Evolutionary conservation across 306 rosid species (phyloP).

Genomic region (Dalbergia cochinchinensis): DNA sequence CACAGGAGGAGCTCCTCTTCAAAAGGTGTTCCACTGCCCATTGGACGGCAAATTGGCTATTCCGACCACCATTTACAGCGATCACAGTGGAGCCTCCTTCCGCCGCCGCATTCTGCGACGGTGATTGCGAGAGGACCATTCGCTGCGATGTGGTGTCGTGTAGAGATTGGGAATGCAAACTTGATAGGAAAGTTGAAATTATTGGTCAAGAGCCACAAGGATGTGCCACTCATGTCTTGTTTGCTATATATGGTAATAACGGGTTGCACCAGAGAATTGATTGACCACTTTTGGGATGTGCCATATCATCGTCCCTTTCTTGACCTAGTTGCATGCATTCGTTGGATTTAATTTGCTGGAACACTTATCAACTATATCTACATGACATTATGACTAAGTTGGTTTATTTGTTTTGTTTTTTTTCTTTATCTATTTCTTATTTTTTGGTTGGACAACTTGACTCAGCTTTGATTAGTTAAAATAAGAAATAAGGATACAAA

Average conservation of each 20-base stretch:
- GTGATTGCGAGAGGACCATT: not conserved
- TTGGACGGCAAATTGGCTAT: slow-evolving; percentile 70
- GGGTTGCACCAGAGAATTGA: not conserved
- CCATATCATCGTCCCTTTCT: too few species aligned
- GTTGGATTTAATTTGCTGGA: not conserved
- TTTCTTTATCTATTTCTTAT: too few species aligned
- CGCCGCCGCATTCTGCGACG: not conserved
- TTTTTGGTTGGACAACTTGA: too few species aligned
- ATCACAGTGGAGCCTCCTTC: slow-evolving; percentile 51
- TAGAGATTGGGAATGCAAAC: not conserved
- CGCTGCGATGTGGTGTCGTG: not conserved
- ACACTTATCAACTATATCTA: not conserved
- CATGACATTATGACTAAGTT: not conserved
- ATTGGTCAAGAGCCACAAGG: not conserved
- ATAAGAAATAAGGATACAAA: too few species aligned
- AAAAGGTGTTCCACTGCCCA: slow-evolving; percentile 86
- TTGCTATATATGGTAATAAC: slow-evolving; percentile 25
- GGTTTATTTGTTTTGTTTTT: too few species aligned
- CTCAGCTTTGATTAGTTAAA: too few species aligned
- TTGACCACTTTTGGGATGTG: not conserved
- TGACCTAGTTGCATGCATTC: not conserved
- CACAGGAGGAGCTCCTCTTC: slow-evolving; percentile 48
- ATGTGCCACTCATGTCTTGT: not conserved
- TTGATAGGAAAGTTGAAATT: not conserved
- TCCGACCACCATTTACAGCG: slow-evolving; percentile 70